Evolutionary conservation across 2,329 filamentous ascomycete genomes (phyloP).

Genomic region (Fusarium dlaminii): DNA sequence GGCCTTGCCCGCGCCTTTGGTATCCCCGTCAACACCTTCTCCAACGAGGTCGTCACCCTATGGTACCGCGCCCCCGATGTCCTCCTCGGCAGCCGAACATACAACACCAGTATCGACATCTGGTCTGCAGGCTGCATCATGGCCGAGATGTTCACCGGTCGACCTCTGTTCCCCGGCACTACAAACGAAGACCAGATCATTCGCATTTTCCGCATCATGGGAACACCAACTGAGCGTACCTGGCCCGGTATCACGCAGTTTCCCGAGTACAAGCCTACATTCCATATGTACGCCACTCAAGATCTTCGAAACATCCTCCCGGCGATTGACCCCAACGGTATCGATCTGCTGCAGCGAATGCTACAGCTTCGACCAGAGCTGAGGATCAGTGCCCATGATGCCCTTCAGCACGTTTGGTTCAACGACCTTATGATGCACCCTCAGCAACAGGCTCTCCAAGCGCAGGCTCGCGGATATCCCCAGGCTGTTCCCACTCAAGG

Average conservation of each 20-base stretch:
- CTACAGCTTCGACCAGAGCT: slow-evolving; percentile 92
- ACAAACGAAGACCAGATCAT: slow-evolving; percentile 98
- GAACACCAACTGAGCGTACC: slow-evolving; percentile 91
- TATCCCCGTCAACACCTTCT: slow-evolving; percentile 97
- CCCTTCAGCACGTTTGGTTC: slow-evolving; percentile 94
- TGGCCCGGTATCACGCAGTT: slow-evolving; percentile 97
- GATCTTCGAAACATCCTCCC: slow-evolving; percentile 87
- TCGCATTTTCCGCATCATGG: slow-evolving; percentile 98
- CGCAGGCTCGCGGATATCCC: slow-evolving; percentile 53
- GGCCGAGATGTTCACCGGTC: slow-evolving; percentile 98
- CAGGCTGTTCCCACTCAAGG: slow-evolving; percentile 52
- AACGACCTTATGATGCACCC: slow-evolving; percentile 72
- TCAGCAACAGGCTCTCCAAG: slow-evolving; percentile 54
- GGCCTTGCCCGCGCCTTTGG: slow-evolving; percentile 94
- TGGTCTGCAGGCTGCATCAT: slow-evolving; percentile 99
- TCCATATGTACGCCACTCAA: slow-evolving; percentile 93
- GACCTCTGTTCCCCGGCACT: slow-evolving; percentile 94
- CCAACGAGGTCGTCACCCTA: slow-evolving; percentile 95
- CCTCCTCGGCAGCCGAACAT: slow-evolving; percentile 90
- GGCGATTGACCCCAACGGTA: slow-evolving; percentile 86
- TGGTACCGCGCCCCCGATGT: slow-evolving; percentile 99
- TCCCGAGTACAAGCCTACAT: slow-evolving; percentile 96
- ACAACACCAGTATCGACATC: slow-evolving; percentile 99
- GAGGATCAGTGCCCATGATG: slow-evolving; percentile 86
- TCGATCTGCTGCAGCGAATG: slow-evolving; percentile 90